A percentile compares a stretch with the other conserved stretches of the same genome.
Evolutionary conservation across 345 rosid species (phyloP).

Genomic region (Citropsis articulata): DNA sequence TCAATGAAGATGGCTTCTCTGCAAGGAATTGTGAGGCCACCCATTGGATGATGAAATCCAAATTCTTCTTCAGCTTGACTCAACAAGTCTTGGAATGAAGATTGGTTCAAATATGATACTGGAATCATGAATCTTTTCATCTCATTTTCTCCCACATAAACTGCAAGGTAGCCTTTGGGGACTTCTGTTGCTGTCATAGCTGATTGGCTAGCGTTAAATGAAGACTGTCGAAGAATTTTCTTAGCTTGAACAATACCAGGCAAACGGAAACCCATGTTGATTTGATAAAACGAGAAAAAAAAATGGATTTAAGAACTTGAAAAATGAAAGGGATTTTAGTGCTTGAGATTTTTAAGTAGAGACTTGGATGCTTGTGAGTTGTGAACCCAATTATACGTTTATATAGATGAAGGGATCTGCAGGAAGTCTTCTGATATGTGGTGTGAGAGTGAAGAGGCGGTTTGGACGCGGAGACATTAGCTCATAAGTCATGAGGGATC

Average conservation of each 20-base stretch:
- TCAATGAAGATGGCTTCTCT: slow-evolving; percentile 29
- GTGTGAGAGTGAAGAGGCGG: not conserved
- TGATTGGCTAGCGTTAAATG: not conserved
- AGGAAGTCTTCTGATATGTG: not conserved
- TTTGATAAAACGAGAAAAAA: not conserved
- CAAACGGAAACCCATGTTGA: slow-evolving; percentile 12
- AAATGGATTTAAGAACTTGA: not conserved
- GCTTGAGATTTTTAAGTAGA: not conserved
- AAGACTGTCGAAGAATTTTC: slow-evolving; percentile 4
- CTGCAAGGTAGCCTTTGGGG: slow-evolving; percentile 41
- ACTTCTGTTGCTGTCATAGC: not conserved
- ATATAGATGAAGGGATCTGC: not conserved
- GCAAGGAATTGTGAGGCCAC: slow-evolving; percentile 42
- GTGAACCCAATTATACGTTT: not conserved
- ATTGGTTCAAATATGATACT: slow-evolving; percentile 27
- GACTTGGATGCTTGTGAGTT: not conserved
- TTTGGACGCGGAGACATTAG: not conserved
- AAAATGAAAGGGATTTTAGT: not conserved
- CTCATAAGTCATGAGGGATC: slow-evolving; percentile 8
- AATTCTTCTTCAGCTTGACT: slow-evolving; percentile 38
- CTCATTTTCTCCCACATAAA: slow-evolving; percentile 41
- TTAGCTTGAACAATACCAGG: slow-evolving; percentile 4
- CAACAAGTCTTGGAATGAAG: slow-evolving; percentile 34
- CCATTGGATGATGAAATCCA: slow-evolving; percentile 37
- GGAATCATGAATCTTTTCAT: slow-evolving; percentile 39